phyloP scores from a whole-genome alignment of 139 green algal genomes.

The Chlamydomonas asymmetrica region DNA sequence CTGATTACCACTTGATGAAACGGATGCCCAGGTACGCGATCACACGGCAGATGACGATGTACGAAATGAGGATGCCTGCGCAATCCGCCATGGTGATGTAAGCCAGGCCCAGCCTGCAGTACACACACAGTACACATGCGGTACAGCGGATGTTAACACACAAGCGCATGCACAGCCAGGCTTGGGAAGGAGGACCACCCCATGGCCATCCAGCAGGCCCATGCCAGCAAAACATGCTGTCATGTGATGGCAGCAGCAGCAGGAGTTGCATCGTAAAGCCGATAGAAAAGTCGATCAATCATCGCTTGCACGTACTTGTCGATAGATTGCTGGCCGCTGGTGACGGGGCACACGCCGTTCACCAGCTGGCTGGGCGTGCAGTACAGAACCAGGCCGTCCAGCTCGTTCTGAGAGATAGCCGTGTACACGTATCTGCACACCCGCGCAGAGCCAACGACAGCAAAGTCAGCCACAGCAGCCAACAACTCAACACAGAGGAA shows the following conservation, averaged over 20 bases:
- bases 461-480: slow-evolving; percentile 18
- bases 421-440: slow-evolving; percentile 31
- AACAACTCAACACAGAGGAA: no score
- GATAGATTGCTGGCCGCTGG: slow-evolving; percentile 46
- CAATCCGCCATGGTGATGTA: slow-evolving; percentile 42
- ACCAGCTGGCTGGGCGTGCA: slow-evolving; percentile 36
- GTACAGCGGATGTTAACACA: no score
- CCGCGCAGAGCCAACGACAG: neutral
- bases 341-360: slow-evolving; percentile 27
- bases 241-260: no score
- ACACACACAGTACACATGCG: no score
- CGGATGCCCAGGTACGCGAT: slow-evolving; percentile 52
- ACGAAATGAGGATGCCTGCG: slow-evolving; percentile 42
- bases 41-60: slow-evolving; percentile 32
- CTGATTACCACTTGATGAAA: slow-evolving; percentile 55
- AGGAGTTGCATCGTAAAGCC: no score
- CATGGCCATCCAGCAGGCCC: no score
- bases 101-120: slow-evolving; percentile 51
- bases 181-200: no score
- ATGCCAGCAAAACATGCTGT: no score
- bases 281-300: no score
- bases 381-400: slow-evolving; percentile 45
- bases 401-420: slow-evolving; percentile 54
- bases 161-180: no score
- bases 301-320: no score